Evolutionary conservation across 2,329 filamentous ascomycete genomes (phyloP).

Genomic region (Neonectria magnoliae): DNA sequence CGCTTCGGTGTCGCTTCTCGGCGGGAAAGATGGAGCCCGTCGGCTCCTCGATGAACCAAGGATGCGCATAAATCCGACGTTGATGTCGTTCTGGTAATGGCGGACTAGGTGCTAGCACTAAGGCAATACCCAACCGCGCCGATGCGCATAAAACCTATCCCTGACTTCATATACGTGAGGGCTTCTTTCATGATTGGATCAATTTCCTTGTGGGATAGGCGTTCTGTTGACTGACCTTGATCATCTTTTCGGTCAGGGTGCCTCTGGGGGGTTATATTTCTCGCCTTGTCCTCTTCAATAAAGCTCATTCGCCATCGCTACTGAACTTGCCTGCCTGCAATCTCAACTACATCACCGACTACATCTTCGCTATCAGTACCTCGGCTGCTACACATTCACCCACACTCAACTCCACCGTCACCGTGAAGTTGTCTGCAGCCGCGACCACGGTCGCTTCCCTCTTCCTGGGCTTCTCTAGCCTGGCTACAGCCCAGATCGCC

Average conservation of each 20-base stretch:
- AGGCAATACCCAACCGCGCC: slow-evolving; percentile 80
- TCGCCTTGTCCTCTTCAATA: too few species aligned
- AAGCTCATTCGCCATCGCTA: too few species aligned
- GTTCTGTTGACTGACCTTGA: slow-evolving; percentile 10
- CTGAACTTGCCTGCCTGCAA: too few species aligned
- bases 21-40: slow-evolving; percentile 71
- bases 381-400: too few species aligned
- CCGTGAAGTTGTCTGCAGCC: too few species aligned
- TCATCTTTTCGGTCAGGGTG: not conserved
- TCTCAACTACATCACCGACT: too few species aligned
- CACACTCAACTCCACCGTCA: too few species aligned
- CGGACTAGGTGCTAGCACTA: slow-evolving; percentile 74
- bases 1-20: slow-evolving; percentile 71
- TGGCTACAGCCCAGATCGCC: too few species aligned
- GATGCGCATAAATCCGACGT: slow-evolving; percentile 81
- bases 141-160: slow-evolving; percentile 64
- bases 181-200: slow-evolving; percentile 44
- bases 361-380: too few species aligned
- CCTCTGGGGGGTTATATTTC: not conserved
- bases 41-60: slow-evolving; percentile 76
- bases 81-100: slow-evolving; percentile 69
- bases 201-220: slow-evolving; percentile 31
- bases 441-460: too few species aligned
- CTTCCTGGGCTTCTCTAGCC: too few species aligned
- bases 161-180: slow-evolving; percentile 65